Percentiles rank a stretch among this genome's conserved stretches.
Conservation (phyloP, 2,329 filamentous ascomycete genomes). For the Alternaria sp. region DNA sequence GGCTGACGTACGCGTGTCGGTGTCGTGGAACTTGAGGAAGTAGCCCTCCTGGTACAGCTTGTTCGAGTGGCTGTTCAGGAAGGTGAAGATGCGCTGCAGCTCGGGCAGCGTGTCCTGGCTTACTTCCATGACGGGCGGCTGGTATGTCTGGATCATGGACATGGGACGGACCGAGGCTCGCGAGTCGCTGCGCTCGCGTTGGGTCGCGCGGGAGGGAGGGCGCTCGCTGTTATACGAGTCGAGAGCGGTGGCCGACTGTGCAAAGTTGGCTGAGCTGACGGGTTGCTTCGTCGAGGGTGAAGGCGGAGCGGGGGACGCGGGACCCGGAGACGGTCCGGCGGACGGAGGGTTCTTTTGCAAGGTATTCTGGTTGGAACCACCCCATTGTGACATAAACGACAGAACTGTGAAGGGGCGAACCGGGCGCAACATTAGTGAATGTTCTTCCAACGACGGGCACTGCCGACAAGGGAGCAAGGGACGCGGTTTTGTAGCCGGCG, state of each 20-base stretch:
- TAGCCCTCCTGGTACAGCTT: constrained; percentile 98
- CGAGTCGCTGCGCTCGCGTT: constrained; percentile 54
- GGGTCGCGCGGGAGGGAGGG: constrained; percentile 43
- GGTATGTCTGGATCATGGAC: constrained; percentile 86
- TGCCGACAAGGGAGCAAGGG: constrained; percentile 7
- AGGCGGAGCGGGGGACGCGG: constrained; percentile 42
- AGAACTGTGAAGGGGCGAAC: constrained; percentile 64
- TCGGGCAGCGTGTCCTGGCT: constrained; percentile 87
- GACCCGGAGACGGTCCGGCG: constrained; percentile 35
- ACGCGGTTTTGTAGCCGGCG: constrained; percentile 8
- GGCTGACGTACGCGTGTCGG: constrained; percentile 78
- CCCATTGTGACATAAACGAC: constrained; percentile 87
- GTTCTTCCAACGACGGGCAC: constrained; percentile 12
- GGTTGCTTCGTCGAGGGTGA: constrained; percentile 37
- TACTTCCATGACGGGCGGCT: constrained; percentile 85
- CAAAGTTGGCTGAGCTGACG: constrained; percentile 21
- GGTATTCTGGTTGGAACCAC: constrained; percentile 49
- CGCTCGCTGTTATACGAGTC: constrained; percentile 35
- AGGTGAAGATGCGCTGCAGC: constrained; percentile 90
- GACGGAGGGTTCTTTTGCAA: constrained; percentile 33
- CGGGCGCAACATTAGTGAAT: constrained; percentile 36
- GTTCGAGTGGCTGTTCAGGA: constrained; percentile 92
- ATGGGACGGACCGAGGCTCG: constrained; percentile 70
- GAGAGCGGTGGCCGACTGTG: constrained; percentile 39
- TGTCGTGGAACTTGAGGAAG: constrained; percentile 94